Base-by-base conservation (phyloP, 768 basidiomycete genomes). In the Thelephora ganbajun region DNA sequence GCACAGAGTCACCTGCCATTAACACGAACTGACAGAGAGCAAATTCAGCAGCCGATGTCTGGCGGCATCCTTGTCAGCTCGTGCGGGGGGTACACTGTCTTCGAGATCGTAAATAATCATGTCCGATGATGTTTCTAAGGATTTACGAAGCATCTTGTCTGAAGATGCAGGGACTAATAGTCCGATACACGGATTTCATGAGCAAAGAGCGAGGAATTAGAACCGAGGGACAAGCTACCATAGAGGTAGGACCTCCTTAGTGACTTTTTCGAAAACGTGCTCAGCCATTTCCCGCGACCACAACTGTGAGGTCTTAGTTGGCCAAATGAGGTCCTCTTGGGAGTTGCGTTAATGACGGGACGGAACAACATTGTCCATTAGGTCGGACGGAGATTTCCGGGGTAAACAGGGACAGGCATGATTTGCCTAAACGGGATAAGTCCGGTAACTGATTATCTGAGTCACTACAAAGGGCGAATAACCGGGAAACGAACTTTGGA, bases 91-190 rank as follows among this genome's bases (percentile, higher is more conserved):
- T 0, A 93, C 77, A 51, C 84, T 84, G 60, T 94, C 91, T 60
- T 93, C 91, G 11, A 94, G 69, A 66, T 94, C 91, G 56, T 90
- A 92, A 20, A 90, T 81, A 33, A 91, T 68, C 37, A 82, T 71
- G 51, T 94, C 91, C 1, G 88, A 79, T 2, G 64, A 59, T 12
- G 70, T 67, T 9, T 57, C 61, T 41, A 85, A 68, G 0, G 85
- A 85, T 59, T 91, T 93, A 53, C 79, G 67, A 33, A 94, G 76
- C 83, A 90, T 89, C 36, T 77, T 73, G 33, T 83, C 76, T 11
- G 80, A 83, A 1, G 88, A 83, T 5, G 80, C 72, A 2, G 91
- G 91, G 3, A 94, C 91, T 79, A 51, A 23, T 13, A 18, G 39
- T 41, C 46, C 34, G 18, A 46, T 46, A 48, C 37, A 36, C 18